Evolutionary conservation across 495 filamentous ascomycete genomes (phyloP), one percentile per base, ranked within the genome.

Genomic region (Trichoderma reesei): DNA sequence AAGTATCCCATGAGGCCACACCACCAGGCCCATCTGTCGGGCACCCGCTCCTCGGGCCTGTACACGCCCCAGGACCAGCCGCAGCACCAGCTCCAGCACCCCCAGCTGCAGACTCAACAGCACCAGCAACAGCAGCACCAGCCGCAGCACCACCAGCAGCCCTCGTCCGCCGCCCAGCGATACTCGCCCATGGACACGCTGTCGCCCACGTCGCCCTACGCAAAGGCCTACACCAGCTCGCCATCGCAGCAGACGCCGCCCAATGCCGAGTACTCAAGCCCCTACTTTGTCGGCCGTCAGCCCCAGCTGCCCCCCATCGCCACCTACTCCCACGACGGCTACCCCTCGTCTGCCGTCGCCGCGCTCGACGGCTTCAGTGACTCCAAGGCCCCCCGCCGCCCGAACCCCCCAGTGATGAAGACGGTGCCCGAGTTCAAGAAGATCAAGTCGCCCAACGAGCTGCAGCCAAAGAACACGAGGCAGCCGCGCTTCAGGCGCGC

Each of bases 171-270:
- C 54, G 90, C 92, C 59, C 89, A 93, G 71, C 84, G 93, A 70
- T 97, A 98, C 74, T 96, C 92, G 13, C 94, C 93, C 61, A 96
- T 96, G 91, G 92, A 95, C 70, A 84, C 86, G 6, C 76, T 93
- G 33, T 79, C 79, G 62, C 83, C 80, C 41, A 80, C 79, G 39
- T 84, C 80, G 20, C 78, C 80, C 10, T 83, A 83, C 70, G 68
- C 76, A 60, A 65, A 71, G 70, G 66, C 67, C 61, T 83, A 75
- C 65, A 64, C 75, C 46, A 69, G 74, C 65, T 69, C 74, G 14
- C 71, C 73, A 26, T 67, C 68, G 31, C 78, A 77, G 66, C 78
- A 82, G 67, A 83, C 82, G 46, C 82, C 82, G 61, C 80, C 77
- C 11, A 71, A 79, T 54, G 66, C 71, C 26, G 79, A 76, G 56